Percentiles rank a stretch among this genome's conserved stretches.
Conservation (phyloP, 805 yeast genomes). For the Cyberlindnera sargentensis region DNA sequence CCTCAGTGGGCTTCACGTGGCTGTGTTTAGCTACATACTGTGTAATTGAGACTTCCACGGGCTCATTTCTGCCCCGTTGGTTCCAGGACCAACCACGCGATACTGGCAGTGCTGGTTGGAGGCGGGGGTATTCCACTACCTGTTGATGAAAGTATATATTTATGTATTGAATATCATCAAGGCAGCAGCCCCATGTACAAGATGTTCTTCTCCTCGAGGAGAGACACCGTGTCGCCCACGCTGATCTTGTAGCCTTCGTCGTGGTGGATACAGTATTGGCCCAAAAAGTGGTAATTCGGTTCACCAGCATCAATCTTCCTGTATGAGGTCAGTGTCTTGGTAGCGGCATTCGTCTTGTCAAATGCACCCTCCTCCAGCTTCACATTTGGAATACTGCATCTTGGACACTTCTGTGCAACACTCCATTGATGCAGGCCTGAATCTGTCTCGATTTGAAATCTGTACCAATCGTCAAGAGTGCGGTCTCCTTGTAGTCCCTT, state of each 20-base stretch:
- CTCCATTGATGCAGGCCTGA: constrained; percentile 7
- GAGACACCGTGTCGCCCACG: constrained; percentile 14
- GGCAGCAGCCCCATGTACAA: neutral
- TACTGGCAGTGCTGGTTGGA: no score
- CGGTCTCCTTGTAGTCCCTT: constrained; percentile 1
- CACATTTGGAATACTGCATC: constrained; percentile 19
- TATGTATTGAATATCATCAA: no score
- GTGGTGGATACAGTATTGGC: constrained; percentile 15
- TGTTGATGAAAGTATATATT: no score
- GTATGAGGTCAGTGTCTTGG: constrained; percentile 10
- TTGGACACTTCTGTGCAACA: constrained; percentile 13
- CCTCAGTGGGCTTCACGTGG: no score
- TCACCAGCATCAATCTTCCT: constrained; percentile 15
- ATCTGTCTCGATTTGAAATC: constrained; percentile 4
- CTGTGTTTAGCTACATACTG: no score
- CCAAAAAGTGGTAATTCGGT: constrained; percentile 9
- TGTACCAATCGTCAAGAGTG: constrained; percentile 12
- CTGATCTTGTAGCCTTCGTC: constrained; percentile 14
- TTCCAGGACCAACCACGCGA: no score
- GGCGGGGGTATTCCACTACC: no score
- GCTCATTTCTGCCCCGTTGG: no score
- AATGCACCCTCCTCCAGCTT: constrained; percentile 11
- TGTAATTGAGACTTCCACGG: no score
- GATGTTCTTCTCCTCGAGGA: constrained; percentile 9
- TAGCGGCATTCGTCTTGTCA: constrained; percentile 13